Evolutionary conservation across 257 asterid species (phyloP).

Genomic region (Paulownia fortunei): DNA sequence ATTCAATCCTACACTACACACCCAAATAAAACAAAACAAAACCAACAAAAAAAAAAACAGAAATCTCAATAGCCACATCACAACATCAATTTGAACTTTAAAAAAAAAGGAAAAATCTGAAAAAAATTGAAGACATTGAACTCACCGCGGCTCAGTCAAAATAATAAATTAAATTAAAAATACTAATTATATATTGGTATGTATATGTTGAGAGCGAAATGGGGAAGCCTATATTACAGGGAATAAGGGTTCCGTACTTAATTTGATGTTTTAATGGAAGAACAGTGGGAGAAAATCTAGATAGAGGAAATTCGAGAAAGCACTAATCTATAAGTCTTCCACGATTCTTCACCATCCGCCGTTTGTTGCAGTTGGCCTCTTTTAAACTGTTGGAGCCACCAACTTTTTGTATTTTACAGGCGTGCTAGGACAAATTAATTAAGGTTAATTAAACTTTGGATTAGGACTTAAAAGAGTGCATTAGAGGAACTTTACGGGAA

Average conservation of each 20-base stretch:
- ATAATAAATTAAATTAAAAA: neutral
- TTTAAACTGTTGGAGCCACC: slow-evolving; percentile 21
- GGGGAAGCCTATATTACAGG: slow-evolving; percentile 53
- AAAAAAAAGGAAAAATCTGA: neutral
- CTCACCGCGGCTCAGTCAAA: slow-evolving; percentile 43
- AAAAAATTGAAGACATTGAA: slow-evolving; percentile 15
- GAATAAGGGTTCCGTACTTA: slow-evolving; percentile 20
- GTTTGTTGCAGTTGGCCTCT: slow-evolving; percentile 3
- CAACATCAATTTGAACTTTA: neutral
- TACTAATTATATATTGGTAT: no score
- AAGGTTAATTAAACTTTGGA: neutral
- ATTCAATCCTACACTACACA: slow-evolving; percentile 15
- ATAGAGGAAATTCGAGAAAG: slow-evolving; percentile 20
- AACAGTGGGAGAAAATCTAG: slow-evolving; percentile 26
- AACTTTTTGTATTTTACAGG: neutral
- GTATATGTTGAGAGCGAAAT: neutral
- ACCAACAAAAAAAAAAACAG: no score
- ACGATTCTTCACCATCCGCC: slow-evolving; percentile 25
- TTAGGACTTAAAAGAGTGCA: neutral
- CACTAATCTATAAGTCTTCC: neutral
- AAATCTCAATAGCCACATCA: slow-evolving; percentile 22
- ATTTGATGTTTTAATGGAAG: slow-evolving; percentile 18
- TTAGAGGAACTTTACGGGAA: no score
- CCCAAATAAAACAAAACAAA: slow-evolving; percentile 27
- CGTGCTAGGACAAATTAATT: neutral